phyloP scores from a whole-genome alignment of 2,329 filamentous ascomycete species.

The Ophiostoma tasmaniense region DNA sequence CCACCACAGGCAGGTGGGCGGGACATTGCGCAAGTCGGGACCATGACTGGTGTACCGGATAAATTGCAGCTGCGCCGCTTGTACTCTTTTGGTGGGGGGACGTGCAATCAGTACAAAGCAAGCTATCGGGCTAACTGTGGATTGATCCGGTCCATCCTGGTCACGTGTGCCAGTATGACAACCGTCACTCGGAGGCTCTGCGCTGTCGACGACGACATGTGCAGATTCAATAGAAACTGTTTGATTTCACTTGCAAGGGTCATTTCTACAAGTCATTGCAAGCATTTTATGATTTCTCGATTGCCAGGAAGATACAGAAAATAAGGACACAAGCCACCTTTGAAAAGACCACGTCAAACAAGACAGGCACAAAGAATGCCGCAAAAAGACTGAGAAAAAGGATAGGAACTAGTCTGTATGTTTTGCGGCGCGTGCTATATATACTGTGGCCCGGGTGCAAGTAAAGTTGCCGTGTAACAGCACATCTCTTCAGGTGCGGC shows the following conservation, averaged over 20 bases:
- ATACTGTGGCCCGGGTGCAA: neutral
- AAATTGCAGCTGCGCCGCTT: conserved; percentile 4
- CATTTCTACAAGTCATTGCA: no score
- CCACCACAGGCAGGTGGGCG: neutral
- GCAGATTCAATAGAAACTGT: no score
- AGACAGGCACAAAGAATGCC: neutral
- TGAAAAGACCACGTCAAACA: neutral
- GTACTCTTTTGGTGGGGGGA: neutral
- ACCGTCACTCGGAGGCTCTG: neutral
- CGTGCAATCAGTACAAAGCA: neutral
- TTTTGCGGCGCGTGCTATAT: neutral
- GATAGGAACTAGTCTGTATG: neutral
- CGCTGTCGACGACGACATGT: neutral
- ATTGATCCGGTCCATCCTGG: neutral
- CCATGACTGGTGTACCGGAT: conserved; percentile 10
- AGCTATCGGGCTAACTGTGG: neutral
- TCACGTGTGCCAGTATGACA: neutral
- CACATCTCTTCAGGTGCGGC: neutral
- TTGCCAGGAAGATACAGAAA: neutral
- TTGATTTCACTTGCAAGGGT: neutral
- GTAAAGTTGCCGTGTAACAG: no score
- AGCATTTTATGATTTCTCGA: neutral
- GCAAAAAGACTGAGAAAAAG: neutral
- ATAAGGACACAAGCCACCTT: neutral
- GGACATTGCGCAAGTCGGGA: conserved; percentile 12